These are phyloP conservation scores for Arthrobotrys sinensis DNA, from an alignment of 2,329 filamentous ascomycete genomes.

Conservation along the genomic window DNA sequence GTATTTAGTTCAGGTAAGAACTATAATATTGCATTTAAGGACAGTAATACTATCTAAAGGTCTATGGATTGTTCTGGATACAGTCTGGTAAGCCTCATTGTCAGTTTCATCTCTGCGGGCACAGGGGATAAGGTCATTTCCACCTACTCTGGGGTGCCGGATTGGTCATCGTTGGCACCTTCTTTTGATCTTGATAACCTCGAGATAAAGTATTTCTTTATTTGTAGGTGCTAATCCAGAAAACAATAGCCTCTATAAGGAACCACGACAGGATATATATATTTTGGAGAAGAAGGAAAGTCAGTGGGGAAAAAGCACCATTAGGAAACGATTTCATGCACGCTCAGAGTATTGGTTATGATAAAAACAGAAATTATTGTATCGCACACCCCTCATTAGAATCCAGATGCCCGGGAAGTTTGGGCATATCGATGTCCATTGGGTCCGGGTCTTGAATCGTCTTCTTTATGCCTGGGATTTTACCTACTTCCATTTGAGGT, in stretches of 20 bases:
- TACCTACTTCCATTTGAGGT: neutral
- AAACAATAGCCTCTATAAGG: neutral
- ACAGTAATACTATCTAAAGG: too few relatives aligned
- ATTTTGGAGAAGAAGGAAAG: neutral
- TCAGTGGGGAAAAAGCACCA: neutral
- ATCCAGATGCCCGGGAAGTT: conserved; percentile 23
- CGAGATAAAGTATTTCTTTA: too few relatives aligned
- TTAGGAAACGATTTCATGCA: neutral
- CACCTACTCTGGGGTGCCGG: too few relatives aligned
- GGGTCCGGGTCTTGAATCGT: neutral
- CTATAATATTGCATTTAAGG: too few relatives aligned
- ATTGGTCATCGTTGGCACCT: too few relatives aligned
- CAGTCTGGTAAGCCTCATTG: too few relatives aligned
- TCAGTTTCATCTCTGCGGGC: too few relatives aligned
- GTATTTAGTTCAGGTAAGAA: too few relatives aligned
- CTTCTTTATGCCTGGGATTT: neutral
- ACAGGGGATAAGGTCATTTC: too few relatives aligned
- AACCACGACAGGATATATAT: neutral
- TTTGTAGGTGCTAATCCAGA: neutral
- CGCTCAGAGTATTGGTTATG: too few relatives aligned
- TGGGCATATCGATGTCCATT: conserved; percentile 33
- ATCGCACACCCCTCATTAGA: conserved; percentile 6
- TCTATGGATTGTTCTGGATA: too few relatives aligned
- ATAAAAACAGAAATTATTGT: conserved; percentile 4
- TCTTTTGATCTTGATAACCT: too few relatives aligned